Evolutionary conservation across 2,329 filamentous ascomycete genomes (phyloP).

Genomic region (Monilinia vaccinii-corymbosi): DNA sequence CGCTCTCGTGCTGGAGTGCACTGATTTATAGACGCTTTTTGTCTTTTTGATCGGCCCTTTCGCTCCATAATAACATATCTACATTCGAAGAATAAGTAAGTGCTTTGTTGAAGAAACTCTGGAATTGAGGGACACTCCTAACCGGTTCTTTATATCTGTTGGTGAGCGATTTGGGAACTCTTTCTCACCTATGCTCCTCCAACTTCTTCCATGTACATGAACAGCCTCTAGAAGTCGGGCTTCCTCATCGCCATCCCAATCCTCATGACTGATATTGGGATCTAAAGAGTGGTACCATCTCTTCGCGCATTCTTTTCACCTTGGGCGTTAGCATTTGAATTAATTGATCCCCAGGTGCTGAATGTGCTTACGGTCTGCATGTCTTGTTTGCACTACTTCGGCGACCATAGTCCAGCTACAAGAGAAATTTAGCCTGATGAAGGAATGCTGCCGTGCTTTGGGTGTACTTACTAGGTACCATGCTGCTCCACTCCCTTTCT

Average conservation of each 20-base stretch:
- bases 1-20: neutral
- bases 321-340: neutral
- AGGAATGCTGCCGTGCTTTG: neutral
- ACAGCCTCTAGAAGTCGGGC: constrained; percentile 5
- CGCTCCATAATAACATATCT: constrained; percentile 6
- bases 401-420: constrained; percentile 2
- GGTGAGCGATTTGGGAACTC: constrained; percentile 2
- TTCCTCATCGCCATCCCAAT: constrained; percentile 3
- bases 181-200: constrained; percentile 8
- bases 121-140: neutral
- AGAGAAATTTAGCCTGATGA: neutral
- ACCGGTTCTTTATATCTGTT: constrained; percentile 6
- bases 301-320: constrained; percentile 5
- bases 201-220: constrained; percentile 3
- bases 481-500: constrained; percentile 1
- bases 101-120: neutral
- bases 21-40: neutral
- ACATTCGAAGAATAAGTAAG: neutral
- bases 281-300: constrained; percentile 6
- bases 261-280: constrained; percentile 4
- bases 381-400: constrained; percentile 1
- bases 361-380: constrained; percentile 2
- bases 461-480: neutral
- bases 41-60: constrained; percentile 1
- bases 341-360: neutral